Evolutionary conservation across 164 flowering plant species (phyloP).

Genomic region (Berberis vulgaris): DNA sequence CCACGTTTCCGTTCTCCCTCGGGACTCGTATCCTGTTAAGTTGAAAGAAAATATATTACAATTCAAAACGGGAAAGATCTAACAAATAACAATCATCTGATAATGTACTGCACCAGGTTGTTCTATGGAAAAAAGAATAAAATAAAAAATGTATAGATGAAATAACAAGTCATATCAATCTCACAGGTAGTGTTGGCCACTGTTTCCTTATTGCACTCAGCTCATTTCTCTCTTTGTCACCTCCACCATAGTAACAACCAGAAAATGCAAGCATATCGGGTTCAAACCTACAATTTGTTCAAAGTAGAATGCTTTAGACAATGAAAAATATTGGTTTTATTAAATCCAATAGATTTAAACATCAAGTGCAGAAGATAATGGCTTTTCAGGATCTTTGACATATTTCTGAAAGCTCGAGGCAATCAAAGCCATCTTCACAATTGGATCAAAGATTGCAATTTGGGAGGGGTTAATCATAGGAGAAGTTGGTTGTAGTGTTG

Average conservation of each 20-base stretch:
- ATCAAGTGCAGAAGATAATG: too few relatives aligned
- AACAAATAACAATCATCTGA: too few relatives aligned
- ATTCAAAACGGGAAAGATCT: too few relatives aligned
- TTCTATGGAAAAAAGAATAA: too few relatives aligned
- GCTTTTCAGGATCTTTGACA: too few relatives aligned
- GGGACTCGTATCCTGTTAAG: slow-evolving; percentile 61
- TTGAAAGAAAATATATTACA: background rate
- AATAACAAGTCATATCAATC: slow-evolving; percentile 14
- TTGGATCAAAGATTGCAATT: too few relatives aligned
- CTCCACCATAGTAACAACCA: slow-evolving; percentile 96
- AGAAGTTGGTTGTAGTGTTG: too few relatives aligned
- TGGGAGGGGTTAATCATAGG: too few relatives aligned
- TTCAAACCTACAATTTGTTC: slow-evolving; percentile 58
- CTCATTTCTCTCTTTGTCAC: slow-evolving; percentile 80
- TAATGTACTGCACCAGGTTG: too few relatives aligned
- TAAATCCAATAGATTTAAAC: background rate
- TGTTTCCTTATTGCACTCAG: slow-evolving; percentile 82
- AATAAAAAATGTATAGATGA: too few relatives aligned
- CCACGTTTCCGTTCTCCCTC: slow-evolving; percentile 77
- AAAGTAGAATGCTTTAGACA: background rate
- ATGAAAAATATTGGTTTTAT: background rate
- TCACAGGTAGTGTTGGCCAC: slow-evolving; percentile 96
- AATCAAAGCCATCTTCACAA: too few relatives aligned
- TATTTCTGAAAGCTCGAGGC: too few relatives aligned
- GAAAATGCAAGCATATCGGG: slow-evolving; percentile 99